phyloP scores from a whole-genome alignment of 176 grass and related monocot species.

The Raddia distichophylla region DNA sequence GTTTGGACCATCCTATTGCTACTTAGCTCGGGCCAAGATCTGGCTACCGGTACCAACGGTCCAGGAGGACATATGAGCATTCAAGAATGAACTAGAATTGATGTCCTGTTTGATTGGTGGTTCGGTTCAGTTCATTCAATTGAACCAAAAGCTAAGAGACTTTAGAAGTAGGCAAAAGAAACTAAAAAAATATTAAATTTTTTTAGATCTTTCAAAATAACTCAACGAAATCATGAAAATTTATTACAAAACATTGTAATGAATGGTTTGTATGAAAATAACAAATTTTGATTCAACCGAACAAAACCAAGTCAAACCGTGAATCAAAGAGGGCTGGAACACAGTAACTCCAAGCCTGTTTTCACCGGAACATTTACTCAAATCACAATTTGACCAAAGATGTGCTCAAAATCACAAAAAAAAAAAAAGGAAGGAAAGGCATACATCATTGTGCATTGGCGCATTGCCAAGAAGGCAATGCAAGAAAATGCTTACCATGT shows the following conservation, averaged over 20 bases:
- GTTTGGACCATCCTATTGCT: slow-evolving; percentile 44
- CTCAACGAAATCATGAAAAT: too few species aligned
- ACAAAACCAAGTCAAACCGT: too few species aligned
- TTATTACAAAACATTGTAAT: too few species aligned
- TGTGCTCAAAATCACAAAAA: neutral
- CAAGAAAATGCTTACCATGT: slow-evolving; percentile 54
- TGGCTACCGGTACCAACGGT: slow-evolving; percentile 21
- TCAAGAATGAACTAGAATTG: slow-evolving; percentile 8
- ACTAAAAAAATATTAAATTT: too few species aligned
- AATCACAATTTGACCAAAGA: too few species aligned
- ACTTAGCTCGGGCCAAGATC: slow-evolving; percentile 23
- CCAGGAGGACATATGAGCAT: slow-evolving; percentile 18
- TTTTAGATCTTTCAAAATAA: too few species aligned
- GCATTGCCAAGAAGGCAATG: neutral
- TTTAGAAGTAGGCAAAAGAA: too few species aligned
- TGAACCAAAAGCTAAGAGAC: too few species aligned
- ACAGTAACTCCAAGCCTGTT: neutral
- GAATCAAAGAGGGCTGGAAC: slow-evolving; percentile 1
- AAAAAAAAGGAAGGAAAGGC: neutral
- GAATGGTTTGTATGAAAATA: too few species aligned
- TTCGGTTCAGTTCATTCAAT: too few species aligned
- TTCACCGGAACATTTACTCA: neutral
- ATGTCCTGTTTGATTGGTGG: too few species aligned
- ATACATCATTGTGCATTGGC: neutral
- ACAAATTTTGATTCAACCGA: too few species aligned